Evolutionary conservation across 2,329 filamentous ascomycete species (phyloP).

Genomic region (Trematosphaeria pertusa): DNA sequence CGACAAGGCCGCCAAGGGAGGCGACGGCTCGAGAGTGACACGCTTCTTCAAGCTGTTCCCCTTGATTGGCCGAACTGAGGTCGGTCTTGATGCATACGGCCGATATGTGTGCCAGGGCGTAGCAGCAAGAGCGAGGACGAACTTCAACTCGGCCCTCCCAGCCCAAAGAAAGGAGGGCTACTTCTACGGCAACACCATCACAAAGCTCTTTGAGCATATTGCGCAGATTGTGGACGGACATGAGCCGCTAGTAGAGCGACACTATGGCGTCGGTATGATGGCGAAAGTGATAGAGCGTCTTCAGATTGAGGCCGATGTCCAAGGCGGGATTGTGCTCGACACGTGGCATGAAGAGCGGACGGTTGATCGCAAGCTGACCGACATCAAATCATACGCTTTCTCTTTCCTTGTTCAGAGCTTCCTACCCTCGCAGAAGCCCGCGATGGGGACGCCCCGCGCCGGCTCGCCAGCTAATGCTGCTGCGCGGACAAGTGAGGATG

Average conservation of each 20-base stretch:
- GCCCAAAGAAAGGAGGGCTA: conserved; percentile 75
- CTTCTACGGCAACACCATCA: conserved; percentile 91
- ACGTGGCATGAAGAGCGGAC: conserved; percentile 91
- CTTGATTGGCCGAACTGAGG: conserved; percentile 85
- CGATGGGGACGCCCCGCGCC: conserved; percentile 69
- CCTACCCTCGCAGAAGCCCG: conserved; percentile 71
- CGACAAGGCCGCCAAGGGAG: conserved; percentile 85
- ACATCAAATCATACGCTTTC: conserved; percentile 97
- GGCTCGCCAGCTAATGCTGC: conserved; percentile 71
- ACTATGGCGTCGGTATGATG: conserved; percentile 95
- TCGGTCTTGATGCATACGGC: conserved; percentile 93
- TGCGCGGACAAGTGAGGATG: conserved; percentile 79
- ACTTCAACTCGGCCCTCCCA: conserved; percentile 73
- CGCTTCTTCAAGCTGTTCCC: conserved; percentile 98
- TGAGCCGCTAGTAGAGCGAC: conserved; percentile 86
- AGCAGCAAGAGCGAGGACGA: conserved; percentile 79
- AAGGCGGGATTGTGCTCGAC: conserved; percentile 94
- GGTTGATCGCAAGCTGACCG: conserved; percentile 85
- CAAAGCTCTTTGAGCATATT: conserved; percentile 95
- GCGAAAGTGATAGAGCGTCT: conserved; percentile 89
- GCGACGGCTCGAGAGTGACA: conserved; percentile 88
- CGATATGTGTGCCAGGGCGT: conserved; percentile 96
- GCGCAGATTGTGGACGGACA: conserved; percentile 95
- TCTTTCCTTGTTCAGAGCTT: conserved; percentile 97
- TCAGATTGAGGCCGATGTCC: conserved; percentile 93